Evolutionary conservation across 768 basidiomycete species (phyloP).

Genomic region (Tricholoma terreum): DNA sequence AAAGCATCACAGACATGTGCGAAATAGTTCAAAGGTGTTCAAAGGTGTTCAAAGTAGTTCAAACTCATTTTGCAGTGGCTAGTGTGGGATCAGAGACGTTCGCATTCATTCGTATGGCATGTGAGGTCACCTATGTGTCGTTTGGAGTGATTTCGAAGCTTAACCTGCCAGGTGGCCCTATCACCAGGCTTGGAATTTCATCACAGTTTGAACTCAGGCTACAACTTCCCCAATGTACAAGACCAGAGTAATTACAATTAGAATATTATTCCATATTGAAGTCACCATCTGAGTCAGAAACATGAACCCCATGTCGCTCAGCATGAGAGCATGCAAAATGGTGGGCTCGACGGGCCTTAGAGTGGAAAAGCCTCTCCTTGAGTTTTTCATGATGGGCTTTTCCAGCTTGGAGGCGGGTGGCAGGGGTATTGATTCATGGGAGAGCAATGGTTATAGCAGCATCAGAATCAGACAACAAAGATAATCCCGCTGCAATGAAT

Average conservation of each 20-base stretch:
- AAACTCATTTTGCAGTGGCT: too few species aligned
- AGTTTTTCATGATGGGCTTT: not conserved
- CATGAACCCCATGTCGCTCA: not conserved
- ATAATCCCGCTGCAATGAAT: conserved; percentile 15
- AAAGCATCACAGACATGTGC: too few species aligned
- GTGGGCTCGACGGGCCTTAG: not conserved
- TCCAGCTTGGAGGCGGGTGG: not conserved
- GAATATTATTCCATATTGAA: not conserved
- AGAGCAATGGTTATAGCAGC: not conserved
- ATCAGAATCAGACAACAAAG: conserved; percentile 5
- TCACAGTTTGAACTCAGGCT: too few species aligned
- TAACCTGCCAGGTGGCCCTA: too few species aligned
- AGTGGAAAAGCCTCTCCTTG: not conserved
- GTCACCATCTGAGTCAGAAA: not conserved
- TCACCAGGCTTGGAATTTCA: not conserved
- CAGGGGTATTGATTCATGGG: not conserved
- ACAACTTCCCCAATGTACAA: too few species aligned
- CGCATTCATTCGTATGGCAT: too few species aligned
- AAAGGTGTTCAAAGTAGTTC: too few species aligned
- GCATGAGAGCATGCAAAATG: not conserved
- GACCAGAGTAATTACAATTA: not conserved
- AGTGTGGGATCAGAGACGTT: too few species aligned
- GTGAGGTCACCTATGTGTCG: too few species aligned
- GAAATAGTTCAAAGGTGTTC: too few species aligned
- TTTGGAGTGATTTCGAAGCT: too few species aligned